These are phyloP conservation scores for Dactylellina sp. DNA, from an alignment of 2,329 filamentous ascomycete species.

Conservation along the genomic window DNA sequence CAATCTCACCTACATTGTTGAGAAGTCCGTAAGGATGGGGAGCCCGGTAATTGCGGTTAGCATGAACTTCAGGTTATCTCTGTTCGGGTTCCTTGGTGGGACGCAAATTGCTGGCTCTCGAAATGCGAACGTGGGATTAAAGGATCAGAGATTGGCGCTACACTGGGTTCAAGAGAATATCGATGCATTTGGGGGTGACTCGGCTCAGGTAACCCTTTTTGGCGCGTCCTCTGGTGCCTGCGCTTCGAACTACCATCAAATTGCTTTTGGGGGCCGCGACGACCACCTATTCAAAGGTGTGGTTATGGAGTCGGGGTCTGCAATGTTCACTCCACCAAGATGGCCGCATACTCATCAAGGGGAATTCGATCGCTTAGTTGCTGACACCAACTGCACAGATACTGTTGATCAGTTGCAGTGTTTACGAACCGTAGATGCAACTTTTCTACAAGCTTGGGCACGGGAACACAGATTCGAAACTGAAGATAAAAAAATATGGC, in stretches of 20 bases:
- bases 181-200: constrained; percentile 72
- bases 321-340: constrained; percentile 71
- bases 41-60: constrained; percentile 70
- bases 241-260: constrained; percentile 67
- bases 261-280: constrained; percentile 69
- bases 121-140: constrained; percentile 73
- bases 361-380: constrained; percentile 73
- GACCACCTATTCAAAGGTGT: constrained; percentile 70
- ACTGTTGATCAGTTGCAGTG: constrained; percentile 73
- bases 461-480: constrained; percentile 67
- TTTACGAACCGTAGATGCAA: constrained; percentile 73
- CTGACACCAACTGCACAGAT: constrained; percentile 70
- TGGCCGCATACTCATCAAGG: constrained; percentile 72
- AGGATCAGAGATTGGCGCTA: constrained; percentile 72
- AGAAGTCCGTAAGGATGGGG: constrained; percentile 67
- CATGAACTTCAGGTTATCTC: constrained; percentile 69
- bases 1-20: constrained; percentile 72
- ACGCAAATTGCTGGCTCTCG: constrained; percentile 65
- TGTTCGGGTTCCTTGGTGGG: constrained; percentile 69
- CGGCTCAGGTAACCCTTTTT: constrained; percentile 72
- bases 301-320: constrained; percentile 67
- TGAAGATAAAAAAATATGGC: background rate
- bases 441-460: constrained; percentile 58
- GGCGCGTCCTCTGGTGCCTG: constrained; percentile 71
- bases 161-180: constrained; percentile 73